Conservation (phyloP, 2,329 filamentous ascomycete species). For the Lasiodiplodia sp. region DNA sequence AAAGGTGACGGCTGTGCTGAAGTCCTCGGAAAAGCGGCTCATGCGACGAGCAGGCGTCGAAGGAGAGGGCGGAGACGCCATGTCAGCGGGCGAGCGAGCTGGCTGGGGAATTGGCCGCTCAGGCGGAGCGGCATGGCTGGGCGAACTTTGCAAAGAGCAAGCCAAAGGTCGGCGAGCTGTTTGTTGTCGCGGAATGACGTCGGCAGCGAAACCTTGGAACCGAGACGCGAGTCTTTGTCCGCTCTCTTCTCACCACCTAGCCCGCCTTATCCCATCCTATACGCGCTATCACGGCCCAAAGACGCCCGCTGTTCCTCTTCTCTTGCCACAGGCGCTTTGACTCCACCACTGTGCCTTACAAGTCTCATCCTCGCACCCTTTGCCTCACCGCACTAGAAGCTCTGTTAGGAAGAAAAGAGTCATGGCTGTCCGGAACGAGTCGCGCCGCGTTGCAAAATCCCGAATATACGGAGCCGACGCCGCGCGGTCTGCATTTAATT, state of each 20-base stretch:
- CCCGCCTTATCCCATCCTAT: background rate
- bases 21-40: constrained; percentile 24
- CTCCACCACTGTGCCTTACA: background rate
- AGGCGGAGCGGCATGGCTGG: background rate
- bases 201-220: background rate
- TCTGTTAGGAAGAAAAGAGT: background rate
- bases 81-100: background rate
- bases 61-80: constrained; percentile 3
- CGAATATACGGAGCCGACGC: background rate
- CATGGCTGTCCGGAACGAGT: background rate
- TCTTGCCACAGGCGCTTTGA: background rate
- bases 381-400: background rate
- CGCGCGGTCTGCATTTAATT: background rate
- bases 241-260: background rate
- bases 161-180: background rate
- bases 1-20: constrained; percentile 9
- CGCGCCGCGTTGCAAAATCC: background rate
- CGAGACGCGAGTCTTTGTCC: background rate
- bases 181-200: background rate
- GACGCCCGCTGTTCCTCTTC: background rate
- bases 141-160: background rate
- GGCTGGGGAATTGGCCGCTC: background rate
- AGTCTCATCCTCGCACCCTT: background rate
- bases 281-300: background rate
- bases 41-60: constrained; percentile 17